A percentile compares a stretch with the other conserved stretches of the same genome.
These are phyloP conservation scores for Chlorella sp. DNA, from an alignment of 139 green algal genomes.

Conservation along the genomic window DNA sequence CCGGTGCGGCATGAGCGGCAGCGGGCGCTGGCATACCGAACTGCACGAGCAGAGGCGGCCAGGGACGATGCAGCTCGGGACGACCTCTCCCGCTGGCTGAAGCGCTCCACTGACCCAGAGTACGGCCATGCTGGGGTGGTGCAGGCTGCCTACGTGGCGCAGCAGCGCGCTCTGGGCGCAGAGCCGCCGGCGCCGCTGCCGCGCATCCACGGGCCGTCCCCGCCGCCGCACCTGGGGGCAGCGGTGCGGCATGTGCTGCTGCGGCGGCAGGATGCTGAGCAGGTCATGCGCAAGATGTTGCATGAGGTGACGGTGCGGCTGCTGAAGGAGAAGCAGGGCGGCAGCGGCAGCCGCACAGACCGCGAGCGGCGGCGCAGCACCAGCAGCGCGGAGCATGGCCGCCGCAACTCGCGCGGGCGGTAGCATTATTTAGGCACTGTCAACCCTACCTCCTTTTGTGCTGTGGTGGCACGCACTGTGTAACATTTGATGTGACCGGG, in stretches of 20 bases:
- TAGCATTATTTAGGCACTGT: too few relatives aligned
- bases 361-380: not conserved
- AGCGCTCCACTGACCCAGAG: not conserved
- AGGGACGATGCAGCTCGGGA: not conserved
- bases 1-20: not conserved
- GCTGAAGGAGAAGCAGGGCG: not conserved
- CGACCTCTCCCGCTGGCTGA: not conserved
- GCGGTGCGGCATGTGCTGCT: slow-evolving; percentile 1
- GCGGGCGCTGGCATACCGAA: not conserved
- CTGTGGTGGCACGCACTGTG: too few relatives aligned
- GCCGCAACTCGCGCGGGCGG: too few relatives aligned
- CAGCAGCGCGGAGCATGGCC: not conserved
- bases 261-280: not conserved
- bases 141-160: too few relatives aligned
- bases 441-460: too few relatives aligned
- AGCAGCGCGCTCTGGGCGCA: not conserved
- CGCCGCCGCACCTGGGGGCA: not conserved
- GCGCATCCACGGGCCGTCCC: not conserved
- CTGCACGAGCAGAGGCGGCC: not conserved
- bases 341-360: not conserved
- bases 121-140: not conserved
- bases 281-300: slow-evolving; percentile 1
- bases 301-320: not conserved
- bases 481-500: too few relatives aligned
- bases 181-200: not conserved